Evolutionary conservation across 164 flowering plant genomes (phyloP).

Genomic region (Chloranthus sessilifolius): DNA sequence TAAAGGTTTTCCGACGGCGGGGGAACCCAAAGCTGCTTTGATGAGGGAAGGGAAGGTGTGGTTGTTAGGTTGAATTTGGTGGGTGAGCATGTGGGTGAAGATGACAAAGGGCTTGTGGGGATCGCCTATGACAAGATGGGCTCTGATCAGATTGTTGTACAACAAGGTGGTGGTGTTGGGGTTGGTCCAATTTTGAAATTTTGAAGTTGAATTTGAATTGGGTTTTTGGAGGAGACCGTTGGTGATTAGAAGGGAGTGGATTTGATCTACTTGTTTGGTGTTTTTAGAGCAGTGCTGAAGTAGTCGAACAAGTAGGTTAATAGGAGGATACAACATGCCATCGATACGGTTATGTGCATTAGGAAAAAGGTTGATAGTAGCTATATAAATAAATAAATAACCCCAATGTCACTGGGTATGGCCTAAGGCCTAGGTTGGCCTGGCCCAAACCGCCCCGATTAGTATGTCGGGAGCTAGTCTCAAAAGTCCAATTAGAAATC

Average conservation of each 20-base stretch:
- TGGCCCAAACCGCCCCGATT: no score
- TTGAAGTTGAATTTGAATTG: conserved; percentile 10
- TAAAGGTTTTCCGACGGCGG: conserved; percentile 26
- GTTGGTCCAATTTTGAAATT: conserved; percentile 23
- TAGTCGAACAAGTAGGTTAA: conserved; percentile 33
- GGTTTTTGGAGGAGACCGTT: conserved; percentile 31
- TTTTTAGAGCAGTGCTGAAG: conserved; percentile 38
- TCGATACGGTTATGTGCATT: no score
- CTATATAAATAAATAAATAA: no score
- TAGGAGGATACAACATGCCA: no score
- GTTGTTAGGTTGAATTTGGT: conserved; percentile 43
- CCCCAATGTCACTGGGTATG: no score
- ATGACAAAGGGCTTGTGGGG: conserved; percentile 32
- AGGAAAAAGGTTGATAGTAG: no score
- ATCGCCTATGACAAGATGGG: conserved; percentile 28
- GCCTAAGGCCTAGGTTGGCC: no score
- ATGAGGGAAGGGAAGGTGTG: conserved; percentile 69
- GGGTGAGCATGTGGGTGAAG: conserved; percentile 56
- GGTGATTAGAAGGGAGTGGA: conserved; percentile 52
- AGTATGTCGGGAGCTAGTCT: no score
- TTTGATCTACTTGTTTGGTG: conserved; percentile 40
- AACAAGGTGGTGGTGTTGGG: conserved; percentile 33
- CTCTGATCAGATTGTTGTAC: conserved; percentile 63
- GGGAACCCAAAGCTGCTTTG: conserved; percentile 35
- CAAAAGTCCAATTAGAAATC: no score